These are phyloP conservation scores for Eruca vesicaria DNA, from an alignment of 441 rosid species.

Conservation along the genomic window DNA sequence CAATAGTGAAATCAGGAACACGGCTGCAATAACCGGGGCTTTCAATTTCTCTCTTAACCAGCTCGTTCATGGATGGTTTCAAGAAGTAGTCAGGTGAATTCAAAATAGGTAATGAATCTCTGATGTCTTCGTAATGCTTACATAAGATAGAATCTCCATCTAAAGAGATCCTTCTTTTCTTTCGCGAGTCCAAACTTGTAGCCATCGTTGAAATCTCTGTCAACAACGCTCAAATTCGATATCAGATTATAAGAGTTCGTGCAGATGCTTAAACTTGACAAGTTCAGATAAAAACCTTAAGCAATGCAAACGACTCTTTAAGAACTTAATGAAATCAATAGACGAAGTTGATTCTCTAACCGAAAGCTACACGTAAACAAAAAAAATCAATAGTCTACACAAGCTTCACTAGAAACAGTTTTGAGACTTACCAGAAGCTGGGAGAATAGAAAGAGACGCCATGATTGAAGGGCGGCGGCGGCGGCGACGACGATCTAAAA, in stretches of 20 bases:
- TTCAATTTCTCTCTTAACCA: slow-evolving; percentile 47
- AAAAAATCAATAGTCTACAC: no score
- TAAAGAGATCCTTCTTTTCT: slow-evolving; percentile 54
- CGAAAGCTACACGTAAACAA: no score
- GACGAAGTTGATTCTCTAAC: no score
- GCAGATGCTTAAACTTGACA: neutral
- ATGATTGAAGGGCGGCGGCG: no score
- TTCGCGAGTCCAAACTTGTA: slow-evolving; percentile 33
- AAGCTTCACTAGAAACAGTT: no score
- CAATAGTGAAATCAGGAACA: slow-evolving; percentile 72
- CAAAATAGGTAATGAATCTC: slow-evolving; percentile 54
- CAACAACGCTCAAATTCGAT: slow-evolving; percentile 6
- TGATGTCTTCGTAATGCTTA: slow-evolving; percentile 33
- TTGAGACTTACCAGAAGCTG: slow-evolving; percentile 20
- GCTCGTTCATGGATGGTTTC: slow-evolving; percentile 61
- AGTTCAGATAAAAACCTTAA: no score
- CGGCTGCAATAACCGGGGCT: slow-evolving; percentile 71
- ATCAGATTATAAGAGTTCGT: neutral
- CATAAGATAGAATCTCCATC: slow-evolving; percentile 15
- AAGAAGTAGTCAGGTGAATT: slow-evolving; percentile 55
- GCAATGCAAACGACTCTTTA: neutral
- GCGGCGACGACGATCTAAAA: no score
- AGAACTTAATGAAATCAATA: neutral
- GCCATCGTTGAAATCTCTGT: slow-evolving; percentile 44
- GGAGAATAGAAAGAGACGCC: slow-evolving; percentile 23